These are phyloP conservation scores for Ogataea hybrid DNA, from an alignment of 1,139 yeast genomes.

Conservation along the genomic window DNA sequence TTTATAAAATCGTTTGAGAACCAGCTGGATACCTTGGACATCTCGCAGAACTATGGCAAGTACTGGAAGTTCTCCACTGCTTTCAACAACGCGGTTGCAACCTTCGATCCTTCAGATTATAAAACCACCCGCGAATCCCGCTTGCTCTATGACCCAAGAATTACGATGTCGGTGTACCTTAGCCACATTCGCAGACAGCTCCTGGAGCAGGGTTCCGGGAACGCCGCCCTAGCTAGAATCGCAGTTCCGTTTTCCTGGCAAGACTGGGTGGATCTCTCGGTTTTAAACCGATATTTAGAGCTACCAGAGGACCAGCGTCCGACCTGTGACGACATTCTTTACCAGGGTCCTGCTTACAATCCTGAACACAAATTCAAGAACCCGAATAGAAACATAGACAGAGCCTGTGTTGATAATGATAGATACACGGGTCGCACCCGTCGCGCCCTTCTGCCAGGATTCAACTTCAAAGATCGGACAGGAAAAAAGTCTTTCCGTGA, in stretches of 20 bases:
- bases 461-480: too few relatives aligned
- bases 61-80: slow-evolving; percentile 29
- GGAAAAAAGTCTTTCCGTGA: too few relatives aligned
- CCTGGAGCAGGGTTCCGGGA: slow-evolving; percentile 13
- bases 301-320: slow-evolving; percentile 40
- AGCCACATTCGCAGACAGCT: slow-evolving; percentile 29
- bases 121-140: slow-evolving; percentile 9
- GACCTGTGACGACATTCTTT: slow-evolving; percentile 30
- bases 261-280: slow-evolving; percentile 52
- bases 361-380: slow-evolving; percentile 13
- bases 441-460: too few relatives aligned
- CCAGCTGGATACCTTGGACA: slow-evolving; percentile 8
- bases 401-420: too few relatives aligned
- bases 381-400: too few relatives aligned
- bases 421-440: too few relatives aligned
- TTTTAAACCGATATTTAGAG: slow-evolving; percentile 42
- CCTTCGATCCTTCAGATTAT: slow-evolving; percentile 19
- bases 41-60: slow-evolving; percentile 11
- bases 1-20: slow-evolving; percentile 10
- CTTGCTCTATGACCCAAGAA: slow-evolving; percentile 39
- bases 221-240: slow-evolving; percentile 24
- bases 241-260: slow-evolving; percentile 53
- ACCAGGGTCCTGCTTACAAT: slow-evolving; percentile 16
- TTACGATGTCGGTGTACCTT: slow-evolving; percentile 39
- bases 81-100: slow-evolving; percentile 38